Conservation (phyloP, 2,329 filamentous ascomycete species). For the Penicillium frequentans region DNA sequence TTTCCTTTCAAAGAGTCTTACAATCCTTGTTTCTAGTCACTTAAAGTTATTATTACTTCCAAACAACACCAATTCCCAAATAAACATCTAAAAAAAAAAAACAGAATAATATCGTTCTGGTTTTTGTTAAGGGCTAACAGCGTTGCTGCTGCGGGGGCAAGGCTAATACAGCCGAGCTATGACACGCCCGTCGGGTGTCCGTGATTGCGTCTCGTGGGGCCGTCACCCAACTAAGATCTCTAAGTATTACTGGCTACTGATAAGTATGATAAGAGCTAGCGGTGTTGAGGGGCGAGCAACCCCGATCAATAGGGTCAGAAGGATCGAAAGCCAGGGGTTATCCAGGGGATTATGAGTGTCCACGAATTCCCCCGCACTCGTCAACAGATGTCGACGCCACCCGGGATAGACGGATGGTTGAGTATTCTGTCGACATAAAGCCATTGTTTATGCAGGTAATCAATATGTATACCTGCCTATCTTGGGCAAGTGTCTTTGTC, state of each 20-base stretch:
- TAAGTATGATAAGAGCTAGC: not conserved
- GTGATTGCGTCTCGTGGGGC: constrained; percentile 1
- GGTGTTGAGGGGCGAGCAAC: not conserved
- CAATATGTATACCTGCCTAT: not conserved
- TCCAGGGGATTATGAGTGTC: not conserved
- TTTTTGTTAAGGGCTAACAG: not conserved
- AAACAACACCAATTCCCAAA: not conserved
- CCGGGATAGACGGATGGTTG: not conserved
- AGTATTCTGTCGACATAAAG: not conserved
- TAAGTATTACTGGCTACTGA: not conserved
- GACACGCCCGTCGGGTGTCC: constrained; percentile 12
- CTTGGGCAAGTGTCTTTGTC: not conserved
- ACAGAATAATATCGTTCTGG: not conserved
- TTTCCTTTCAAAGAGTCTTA: not conserved
- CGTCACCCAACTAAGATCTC: not conserved
- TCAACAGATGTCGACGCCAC: not conserved
- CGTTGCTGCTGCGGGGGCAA: not conserved
- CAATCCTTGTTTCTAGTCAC: not conserved
- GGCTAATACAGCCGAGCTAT: not conserved
- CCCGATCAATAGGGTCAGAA: not conserved
- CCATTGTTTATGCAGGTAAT: not conserved
- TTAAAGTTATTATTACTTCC: not conserved
- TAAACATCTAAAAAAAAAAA: not conserved
- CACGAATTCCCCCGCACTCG: not conserved
- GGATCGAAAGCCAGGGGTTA: not conserved